These are phyloP conservation scores for Graphilbum ipis-grandicollis DNA, from an alignment of 2,329 filamentous ascomycete species.

Conservation along the genomic window DNA sequence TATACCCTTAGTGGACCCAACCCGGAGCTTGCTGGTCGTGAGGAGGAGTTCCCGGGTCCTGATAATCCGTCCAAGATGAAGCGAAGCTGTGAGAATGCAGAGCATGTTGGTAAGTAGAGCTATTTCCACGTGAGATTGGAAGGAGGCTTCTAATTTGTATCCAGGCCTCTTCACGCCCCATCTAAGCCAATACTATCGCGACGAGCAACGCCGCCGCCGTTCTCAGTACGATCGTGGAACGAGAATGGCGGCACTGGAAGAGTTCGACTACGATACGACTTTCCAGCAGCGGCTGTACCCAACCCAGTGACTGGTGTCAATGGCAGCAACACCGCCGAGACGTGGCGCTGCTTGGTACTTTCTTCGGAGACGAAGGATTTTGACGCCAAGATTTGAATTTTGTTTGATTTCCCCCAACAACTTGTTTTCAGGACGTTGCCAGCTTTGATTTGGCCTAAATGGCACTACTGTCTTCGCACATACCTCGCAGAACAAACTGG, in stretches of 20 bases:
- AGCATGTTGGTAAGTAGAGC: slow-evolving; percentile 51
- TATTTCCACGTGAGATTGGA: too few species aligned
- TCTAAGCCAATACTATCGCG: slow-evolving; percentile 52
- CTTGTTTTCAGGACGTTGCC: too few species aligned
- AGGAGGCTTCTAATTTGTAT: neutral
- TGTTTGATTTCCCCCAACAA: slow-evolving; percentile 1
- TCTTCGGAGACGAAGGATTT: too few species aligned
- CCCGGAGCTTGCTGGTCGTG: slow-evolving; percentile 43
- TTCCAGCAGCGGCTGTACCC: slow-evolving; percentile 18
- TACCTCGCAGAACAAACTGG: too few species aligned
- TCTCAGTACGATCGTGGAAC: slow-evolving; percentile 75
- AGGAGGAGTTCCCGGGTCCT: slow-evolving; percentile 58
- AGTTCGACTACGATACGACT: slow-evolving; percentile 33
- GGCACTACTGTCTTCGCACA: too few species aligned
- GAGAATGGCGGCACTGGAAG: slow-evolving; percentile 49
- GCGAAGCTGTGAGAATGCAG: slow-evolving; percentile 72
- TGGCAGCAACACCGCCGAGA: too few species aligned
- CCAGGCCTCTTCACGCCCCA: slow-evolving; percentile 66
- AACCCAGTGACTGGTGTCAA: too few species aligned
- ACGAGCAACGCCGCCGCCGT: slow-evolving; percentile 58
- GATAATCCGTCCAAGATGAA: slow-evolving; percentile 82
- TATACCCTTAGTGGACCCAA: slow-evolving; percentile 30
- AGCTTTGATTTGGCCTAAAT: too few species aligned
- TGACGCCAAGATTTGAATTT: too few species aligned
- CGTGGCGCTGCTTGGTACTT: too few species aligned